Evolutionary conservation across 495 filamentous ascomycete species (phyloP), one percentile per base, ranked within the genome.

Genomic region (Amorphotheca resinae): DNA sequence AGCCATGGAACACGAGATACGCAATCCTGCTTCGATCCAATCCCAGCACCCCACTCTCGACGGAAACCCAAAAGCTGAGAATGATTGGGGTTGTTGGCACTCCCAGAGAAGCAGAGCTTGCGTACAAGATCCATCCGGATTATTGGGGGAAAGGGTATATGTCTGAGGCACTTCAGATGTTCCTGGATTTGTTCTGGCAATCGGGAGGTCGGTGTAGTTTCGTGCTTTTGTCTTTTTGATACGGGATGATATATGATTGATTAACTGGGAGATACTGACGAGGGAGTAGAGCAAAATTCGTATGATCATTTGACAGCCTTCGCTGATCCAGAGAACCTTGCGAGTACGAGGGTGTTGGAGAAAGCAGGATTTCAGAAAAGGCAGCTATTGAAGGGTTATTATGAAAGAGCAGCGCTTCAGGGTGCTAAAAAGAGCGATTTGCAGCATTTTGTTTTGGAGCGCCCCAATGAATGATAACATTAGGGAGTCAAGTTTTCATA

Each of bases 71-170:
- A 9, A 43, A 45, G 20, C 30, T 35, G 15, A 45, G 35, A 20
- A 39, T 51, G 37, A 49, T 55, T 6, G 52, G 52, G 8, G 2
- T 41, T 1, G 23, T 55, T 8, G 52, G 48, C 4, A 32, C 42
- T 2, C 14, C 23, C 1, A 31, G 48, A 22, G 31, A 46, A 17
- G 14, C 22, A 6, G 51, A 53, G 11, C 21, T 53, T 9, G 48
- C 41, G 1, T 55, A 55, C 28, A 41, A 36, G 20, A 11, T 55
- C 12, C 38, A 46, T 41, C 38, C 45, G 12, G 45, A 51, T 4
- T 49, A 30, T 30, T 51, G 52, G 48, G 45, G 52, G 21, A 48
- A 46, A 22, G 52, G 52, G 20, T 55, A 46, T 21, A 50, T 49
- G 48, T 34, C 41, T 4, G 52, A 55, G 25, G 52, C 52, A 7